phyloP scores from a whole-genome alignment of 2,329 filamentous ascomycete genomes.

The Colletotrichum sp. region DNA sequence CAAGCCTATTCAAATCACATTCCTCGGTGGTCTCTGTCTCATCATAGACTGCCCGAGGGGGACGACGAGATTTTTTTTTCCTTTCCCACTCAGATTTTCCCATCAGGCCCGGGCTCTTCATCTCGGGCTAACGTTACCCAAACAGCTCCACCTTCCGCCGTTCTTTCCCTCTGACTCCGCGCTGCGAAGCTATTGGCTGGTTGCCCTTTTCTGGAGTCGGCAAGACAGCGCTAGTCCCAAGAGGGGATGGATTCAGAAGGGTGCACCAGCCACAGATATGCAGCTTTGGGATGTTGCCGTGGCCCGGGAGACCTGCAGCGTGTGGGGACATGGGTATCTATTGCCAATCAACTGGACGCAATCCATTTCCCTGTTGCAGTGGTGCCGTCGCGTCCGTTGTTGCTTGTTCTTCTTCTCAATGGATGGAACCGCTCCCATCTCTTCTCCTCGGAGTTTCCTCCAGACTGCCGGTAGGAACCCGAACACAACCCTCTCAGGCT shows the following conservation, averaged over 20 bases:
- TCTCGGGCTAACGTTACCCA: conserved; percentile 14
- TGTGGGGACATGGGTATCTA: conserved; percentile 10
- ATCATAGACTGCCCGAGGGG: neutral
- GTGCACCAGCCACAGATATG: conserved; percentile 16
- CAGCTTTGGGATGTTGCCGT: conserved; percentile 5
- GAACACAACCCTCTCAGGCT: neutral
- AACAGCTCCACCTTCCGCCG: conserved; percentile 2
- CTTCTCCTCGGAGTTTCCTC: neutral
- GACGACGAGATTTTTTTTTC: too few species aligned
- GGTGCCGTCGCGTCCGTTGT: neutral
- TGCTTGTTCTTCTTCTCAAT: neutral
- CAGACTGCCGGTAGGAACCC: neutral
- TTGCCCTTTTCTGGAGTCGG: neutral
- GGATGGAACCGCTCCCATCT: neutral
- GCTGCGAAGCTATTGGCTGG: neutral
- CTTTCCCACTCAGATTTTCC: neutral
- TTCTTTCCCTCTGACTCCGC: neutral
- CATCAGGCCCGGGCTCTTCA: neutral
- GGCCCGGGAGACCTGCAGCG: conserved; percentile 10
- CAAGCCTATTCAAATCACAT: conserved; percentile 5
- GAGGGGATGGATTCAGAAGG: neutral
- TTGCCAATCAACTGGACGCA: conserved; percentile 18
- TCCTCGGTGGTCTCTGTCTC: conserved; percentile 9
- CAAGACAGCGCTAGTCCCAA: neutral
- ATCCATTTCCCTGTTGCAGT: neutral